Percentiles rank a stretch among this genome's conserved stretches.
phyloP scores from a whole-genome alignment of 2,329 filamentous ascomycete genomes.

The Rutstroemia sp. region DNA sequence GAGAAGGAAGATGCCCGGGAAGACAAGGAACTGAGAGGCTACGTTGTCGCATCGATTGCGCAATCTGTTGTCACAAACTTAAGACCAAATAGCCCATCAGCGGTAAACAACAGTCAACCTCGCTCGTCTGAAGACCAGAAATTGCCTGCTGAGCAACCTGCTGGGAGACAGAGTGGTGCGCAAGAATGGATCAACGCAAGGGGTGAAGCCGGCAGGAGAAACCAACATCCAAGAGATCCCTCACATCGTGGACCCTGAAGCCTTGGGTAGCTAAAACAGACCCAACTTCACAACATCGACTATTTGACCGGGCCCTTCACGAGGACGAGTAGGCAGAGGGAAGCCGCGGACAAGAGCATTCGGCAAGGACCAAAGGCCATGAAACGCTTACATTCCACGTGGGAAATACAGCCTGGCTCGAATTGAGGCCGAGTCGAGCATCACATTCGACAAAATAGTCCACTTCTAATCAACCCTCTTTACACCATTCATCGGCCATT shows the following conservation, averaged over 20 bases:
- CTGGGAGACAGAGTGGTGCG: constrained; percentile 42
- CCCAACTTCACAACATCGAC: no score
- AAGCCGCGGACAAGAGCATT: no score
- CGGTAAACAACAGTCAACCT: constrained; percentile 10
- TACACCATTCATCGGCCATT: neutral
- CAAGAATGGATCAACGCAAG: constrained; percentile 44
- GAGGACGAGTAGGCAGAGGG: no score
- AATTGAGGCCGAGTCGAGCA: no score
- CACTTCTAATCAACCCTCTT: neutral
- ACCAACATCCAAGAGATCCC: constrained; percentile 38
- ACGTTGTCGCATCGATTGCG: constrained; percentile 67
- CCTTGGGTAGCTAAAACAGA: no score
- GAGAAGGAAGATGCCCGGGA: constrained; percentile 75
- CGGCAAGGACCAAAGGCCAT: no score
- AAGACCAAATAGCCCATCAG: constrained; percentile 19
- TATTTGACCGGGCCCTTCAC: neutral
- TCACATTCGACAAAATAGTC: neutral
- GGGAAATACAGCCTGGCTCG: no score
- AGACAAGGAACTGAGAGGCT: constrained; percentile 66
- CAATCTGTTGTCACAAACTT: constrained; percentile 47
- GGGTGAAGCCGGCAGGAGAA: constrained; percentile 34
- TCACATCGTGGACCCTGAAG: constrained; percentile 32
- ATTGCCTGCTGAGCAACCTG: constrained; percentile 50
- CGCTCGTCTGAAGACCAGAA: constrained; percentile 47
- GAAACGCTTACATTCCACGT: no score